Conservation (phyloP, 257 asterid genomes). For the Solanum pimpinellifolium region DNA sequence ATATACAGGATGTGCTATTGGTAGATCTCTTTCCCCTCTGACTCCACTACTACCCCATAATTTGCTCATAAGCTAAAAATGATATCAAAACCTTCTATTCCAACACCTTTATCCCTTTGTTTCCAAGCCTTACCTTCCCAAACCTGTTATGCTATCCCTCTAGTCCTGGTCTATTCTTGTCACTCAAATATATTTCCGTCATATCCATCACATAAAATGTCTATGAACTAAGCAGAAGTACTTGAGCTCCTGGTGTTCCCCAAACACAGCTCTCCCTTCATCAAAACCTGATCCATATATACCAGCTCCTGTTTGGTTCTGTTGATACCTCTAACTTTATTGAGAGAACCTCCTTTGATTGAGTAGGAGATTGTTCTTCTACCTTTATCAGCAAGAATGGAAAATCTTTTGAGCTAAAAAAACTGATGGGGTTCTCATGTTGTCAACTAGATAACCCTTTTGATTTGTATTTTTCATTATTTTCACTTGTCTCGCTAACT, state of each 20-base stretch:
- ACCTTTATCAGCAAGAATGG: not conserved
- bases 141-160: not conserved
- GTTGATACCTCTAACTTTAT: not conserved
- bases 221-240: not conserved
- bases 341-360: not conserved
- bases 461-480: not conserved
- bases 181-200: not conserved
- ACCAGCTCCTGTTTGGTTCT: not conserved
- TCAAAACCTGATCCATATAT: not conserved
- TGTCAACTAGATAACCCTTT: not conserved
- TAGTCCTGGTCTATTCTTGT: not conserved
- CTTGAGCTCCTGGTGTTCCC: not conserved
- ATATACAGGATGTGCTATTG: not conserved
- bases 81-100: not conserved
- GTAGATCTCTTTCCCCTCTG: not conserved
- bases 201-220: not conserved
- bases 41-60: not conserved
- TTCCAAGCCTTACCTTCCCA: not conserved
- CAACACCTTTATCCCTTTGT: no score
- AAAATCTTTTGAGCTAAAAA: not conserved
- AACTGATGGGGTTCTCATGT: not conserved
- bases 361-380: not conserved
- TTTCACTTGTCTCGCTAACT: not conserved
- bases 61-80: not conserved
- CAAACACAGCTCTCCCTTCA: not conserved